phyloP scores from a whole-genome alignment of 495 filamentous ascomycete genomes.

The Podospora pseudocomata region DNA sequence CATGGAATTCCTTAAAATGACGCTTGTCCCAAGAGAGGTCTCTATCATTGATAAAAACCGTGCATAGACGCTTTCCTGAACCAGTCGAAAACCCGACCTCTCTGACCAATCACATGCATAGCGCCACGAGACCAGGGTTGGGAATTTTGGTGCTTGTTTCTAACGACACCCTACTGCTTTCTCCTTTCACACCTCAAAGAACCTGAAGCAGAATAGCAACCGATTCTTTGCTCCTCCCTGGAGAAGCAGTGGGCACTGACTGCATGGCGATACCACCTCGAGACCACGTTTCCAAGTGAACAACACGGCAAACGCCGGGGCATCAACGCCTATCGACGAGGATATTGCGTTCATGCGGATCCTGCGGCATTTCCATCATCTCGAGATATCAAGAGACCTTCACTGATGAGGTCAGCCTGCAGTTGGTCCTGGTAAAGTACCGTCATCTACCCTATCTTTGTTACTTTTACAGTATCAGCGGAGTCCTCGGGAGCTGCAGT shows the following conservation, averaged over 20 bases:
- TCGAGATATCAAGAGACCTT: slow-evolving; percentile 1
- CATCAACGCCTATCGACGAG: background rate
- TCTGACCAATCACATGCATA: slow-evolving; percentile 1
- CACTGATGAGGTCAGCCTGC: slow-evolving; percentile 27
- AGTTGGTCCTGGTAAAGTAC: background rate
- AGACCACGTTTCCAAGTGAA: background rate
- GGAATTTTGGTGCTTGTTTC: background rate
- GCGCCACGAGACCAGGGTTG: background rate
- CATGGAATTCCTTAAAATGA: background rate
- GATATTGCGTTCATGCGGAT: background rate
- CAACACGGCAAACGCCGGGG: background rate
- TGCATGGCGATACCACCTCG: slow-evolving; percentile 4
- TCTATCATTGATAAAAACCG: background rate
- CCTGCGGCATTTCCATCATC: slow-evolving; percentile 1
- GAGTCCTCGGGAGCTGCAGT: background rate
- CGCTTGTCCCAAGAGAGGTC: background rate
- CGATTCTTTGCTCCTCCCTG: background rate
- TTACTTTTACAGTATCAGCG: background rate
- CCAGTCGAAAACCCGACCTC: background rate
- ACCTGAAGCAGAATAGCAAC: background rate
- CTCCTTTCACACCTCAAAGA: background rate
- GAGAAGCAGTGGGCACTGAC: background rate
- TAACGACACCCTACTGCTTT: background rate
- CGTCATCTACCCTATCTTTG: no score
- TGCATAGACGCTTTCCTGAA: slow-evolving; percentile 1